These are phyloP conservation scores for Salix brachista DNA, from an alignment of 345 rosid species.

Conservation along the genomic window DNA sequence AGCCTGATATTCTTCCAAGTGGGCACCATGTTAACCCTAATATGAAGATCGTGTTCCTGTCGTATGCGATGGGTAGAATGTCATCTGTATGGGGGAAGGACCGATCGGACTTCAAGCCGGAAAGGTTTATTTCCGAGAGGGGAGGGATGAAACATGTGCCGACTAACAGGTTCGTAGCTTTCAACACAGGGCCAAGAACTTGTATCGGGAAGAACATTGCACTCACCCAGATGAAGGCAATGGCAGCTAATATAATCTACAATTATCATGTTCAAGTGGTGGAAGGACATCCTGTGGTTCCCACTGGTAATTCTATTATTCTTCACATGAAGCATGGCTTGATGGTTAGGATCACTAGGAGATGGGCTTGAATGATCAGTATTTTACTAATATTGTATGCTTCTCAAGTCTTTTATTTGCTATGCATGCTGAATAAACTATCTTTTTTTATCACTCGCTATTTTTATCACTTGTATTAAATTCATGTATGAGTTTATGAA, in stretches of 20 bases:
- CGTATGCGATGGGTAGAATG: constrained; percentile 82
- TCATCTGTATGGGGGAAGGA: constrained; percentile 64
- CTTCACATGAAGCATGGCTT: constrained; percentile 53
- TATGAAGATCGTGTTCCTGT: constrained; percentile 53
- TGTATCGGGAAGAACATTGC: constrained; percentile 78
- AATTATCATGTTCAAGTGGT: constrained; percentile 37
- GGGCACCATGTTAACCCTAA: constrained; percentile 54
- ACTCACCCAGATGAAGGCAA: constrained; percentile 68
- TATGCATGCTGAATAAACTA: too few relatives aligned
- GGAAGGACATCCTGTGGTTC: constrained; percentile 42
- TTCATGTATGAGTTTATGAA: too few relatives aligned
- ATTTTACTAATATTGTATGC: too few relatives aligned
- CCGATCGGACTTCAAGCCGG: constrained; percentile 58
- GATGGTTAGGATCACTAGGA: constrained; percentile 38
- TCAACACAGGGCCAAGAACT: constrained; percentile 60
- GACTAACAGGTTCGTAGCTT: constrained; percentile 26
- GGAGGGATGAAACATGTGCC: constrained; percentile 40
- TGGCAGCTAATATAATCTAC: constrained; percentile 33
- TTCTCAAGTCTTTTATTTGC: too few relatives aligned
- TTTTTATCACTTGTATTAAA: too few relatives aligned
- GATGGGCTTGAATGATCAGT: constrained; percentile 10
- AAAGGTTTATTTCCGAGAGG: constrained; percentile 42
- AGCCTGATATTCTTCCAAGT: constrained; percentile 55
- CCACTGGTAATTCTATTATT: constrained; percentile 26
- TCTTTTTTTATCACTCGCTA: too few relatives aligned